phyloP scores from a whole-genome alignment of 768 basidiomycete species.

The Auriscalpium orientale region DNA sequence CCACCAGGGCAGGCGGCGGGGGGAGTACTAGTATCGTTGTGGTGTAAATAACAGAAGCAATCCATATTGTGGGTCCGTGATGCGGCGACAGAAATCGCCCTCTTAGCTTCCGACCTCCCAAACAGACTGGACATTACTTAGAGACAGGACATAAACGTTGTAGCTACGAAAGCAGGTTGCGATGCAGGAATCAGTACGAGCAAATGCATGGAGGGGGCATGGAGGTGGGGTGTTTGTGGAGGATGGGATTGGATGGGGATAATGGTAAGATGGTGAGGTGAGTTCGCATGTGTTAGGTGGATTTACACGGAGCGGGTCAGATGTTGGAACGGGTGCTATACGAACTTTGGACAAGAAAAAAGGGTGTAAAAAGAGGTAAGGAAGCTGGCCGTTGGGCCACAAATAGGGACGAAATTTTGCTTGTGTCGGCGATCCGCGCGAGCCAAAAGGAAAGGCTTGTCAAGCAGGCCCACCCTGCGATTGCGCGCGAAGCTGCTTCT shows the following conservation, averaged over 20 bases:
- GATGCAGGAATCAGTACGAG: background rate
- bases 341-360: background rate
- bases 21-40: too few species aligned
- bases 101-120: too few species aligned
- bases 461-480: background rate
- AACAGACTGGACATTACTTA: background rate
- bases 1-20: too few species aligned
- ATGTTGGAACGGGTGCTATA: too few species aligned
- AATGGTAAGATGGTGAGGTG: background rate
- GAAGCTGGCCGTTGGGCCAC: background rate
- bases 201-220: background rate
- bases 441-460: background rate
- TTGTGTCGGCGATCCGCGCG: background rate
- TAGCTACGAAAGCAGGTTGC: background rate
- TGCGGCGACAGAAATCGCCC: too few species aligned
- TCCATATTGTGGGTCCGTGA: too few species aligned
- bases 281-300: background rate
- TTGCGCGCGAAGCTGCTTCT: slow-evolving; percentile 56
- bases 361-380: background rate
- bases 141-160: background rate
- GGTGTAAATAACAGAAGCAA: too few species aligned
- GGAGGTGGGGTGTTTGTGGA: background rate
- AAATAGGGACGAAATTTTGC: background rate
- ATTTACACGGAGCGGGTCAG: background rate
- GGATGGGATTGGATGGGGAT: background rate